Evolutionary conservation across 148 eudicot genomes (phyloP).

Genomic region (Rhododendron henanense): DNA sequence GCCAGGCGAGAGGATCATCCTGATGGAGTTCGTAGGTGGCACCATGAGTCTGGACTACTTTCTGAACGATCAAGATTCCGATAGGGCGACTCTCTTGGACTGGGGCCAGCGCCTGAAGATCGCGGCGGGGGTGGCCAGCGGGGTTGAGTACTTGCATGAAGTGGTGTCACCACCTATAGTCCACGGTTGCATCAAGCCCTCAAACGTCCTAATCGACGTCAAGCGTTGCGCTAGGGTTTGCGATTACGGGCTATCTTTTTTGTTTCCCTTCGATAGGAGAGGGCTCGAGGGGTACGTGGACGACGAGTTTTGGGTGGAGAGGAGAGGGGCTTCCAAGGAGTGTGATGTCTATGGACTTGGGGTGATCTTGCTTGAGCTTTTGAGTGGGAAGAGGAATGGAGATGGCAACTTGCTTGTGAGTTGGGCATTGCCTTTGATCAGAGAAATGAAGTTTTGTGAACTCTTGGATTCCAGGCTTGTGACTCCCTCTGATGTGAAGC

Average conservation of each 20-base stretch:
- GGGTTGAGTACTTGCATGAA: slow-evolving; percentile 81
- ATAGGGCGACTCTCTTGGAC: slow-evolving; percentile 40
- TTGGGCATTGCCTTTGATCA: slow-evolving; percentile 93
- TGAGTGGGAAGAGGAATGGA: slow-evolving; percentile 69
- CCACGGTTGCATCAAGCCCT: slow-evolving; percentile 79
- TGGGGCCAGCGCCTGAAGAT: slow-evolving; percentile 62
- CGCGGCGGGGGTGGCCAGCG: slow-evolving; percentile 66
- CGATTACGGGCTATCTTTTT: slow-evolving; percentile 76
- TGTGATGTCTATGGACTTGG: slow-evolving; percentile 91
- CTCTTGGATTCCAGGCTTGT: slow-evolving; percentile 65
- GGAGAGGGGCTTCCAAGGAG: slow-evolving; percentile 61
- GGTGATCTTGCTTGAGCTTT: slow-evolving; percentile 73
- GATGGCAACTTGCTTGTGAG: slow-evolving; percentile 53
- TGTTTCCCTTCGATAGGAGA: slow-evolving; percentile 39
- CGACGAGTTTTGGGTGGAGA: slow-evolving; percentile 64
- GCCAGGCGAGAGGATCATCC: slow-evolving; percentile 76
- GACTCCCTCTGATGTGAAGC: slow-evolving; percentile 42
- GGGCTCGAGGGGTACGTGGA: slow-evolving; percentile 78
- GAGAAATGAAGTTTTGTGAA: slow-evolving; percentile 56
- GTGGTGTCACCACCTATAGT: slow-evolving; percentile 65
- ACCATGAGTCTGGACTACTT: slow-evolving; percentile 70
- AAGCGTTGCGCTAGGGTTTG: slow-evolving; percentile 57
- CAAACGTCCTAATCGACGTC: slow-evolving; percentile 64
- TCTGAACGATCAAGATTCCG: slow-evolving; percentile 42
- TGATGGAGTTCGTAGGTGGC: slow-evolving; percentile 50